Evolutionary conservation across 1,284 basidiomycete species (phyloP), one percentile per base, ranked within the genome.

Genomic region (Trichosporon sp.): DNA sequence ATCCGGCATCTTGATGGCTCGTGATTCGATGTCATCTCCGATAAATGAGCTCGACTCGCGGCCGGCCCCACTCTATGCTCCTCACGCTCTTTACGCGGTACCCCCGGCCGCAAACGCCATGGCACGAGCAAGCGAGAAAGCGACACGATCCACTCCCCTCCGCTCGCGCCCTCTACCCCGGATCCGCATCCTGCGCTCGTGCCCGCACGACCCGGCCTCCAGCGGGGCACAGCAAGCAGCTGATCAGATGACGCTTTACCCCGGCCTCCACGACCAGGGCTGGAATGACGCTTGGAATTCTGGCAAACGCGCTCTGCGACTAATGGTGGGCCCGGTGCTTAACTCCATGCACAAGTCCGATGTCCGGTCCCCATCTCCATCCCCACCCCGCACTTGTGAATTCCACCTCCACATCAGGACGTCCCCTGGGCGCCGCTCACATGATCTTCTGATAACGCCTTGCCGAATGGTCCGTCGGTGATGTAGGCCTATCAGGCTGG

Each of bases 1-100:
- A 31, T 60, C 56, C 56, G 56, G 56, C 56, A 60, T 60, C 56
- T 60, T 31, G 56, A 31, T 31, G 56, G 56, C 27, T n/a, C 56
- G 56, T 60, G 56, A 60, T 60, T 60, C 56, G 56, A 29, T 29
- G 18, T 18, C 56, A 60, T 12, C 27, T 60, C 56, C 56, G 56
- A 60, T 29, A 31, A 31, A 13, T 32, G 15, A 32, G 27, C 29
- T 31, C 56, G 27, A 60, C 56, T 29, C 56, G 27, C n/a, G 27
- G 9, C 27, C 56, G 56, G 56, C 56, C 56, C 56, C 56, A 60
- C 56, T 31, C 29, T 60, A 8, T 12, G 29, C 56, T 58, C 53
- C 21, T 58, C 27, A 2, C 13, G 7, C 15, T 21, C 53, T 31
- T 58, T 31, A 21, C 53, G 53, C 53, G 47, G 47, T 25, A 21